Base-by-base conservation (phyloP, 2,329 filamentous ascomycete genomes). In the Decorospora gaudefroyi region DNA sequence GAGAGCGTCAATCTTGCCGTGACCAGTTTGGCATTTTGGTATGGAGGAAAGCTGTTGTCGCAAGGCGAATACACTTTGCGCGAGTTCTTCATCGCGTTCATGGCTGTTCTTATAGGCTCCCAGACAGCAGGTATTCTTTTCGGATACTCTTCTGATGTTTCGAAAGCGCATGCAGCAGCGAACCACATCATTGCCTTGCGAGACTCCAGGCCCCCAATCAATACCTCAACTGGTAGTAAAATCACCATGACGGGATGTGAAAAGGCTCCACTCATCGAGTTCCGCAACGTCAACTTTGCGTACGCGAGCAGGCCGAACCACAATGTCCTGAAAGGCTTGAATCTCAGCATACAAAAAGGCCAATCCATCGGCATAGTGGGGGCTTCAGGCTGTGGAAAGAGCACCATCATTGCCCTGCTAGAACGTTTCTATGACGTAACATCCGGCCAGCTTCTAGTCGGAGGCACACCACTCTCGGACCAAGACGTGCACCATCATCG, bases 291-390 rank as follows among this genome's bases (percentile, higher is more conserved):
- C 62, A 90, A 87, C 69, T 90, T 96, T 70, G 91, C 95, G 60
- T 96, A 97, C 62, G 91, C 92, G 8, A 9, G 7, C 3, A 95
- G 90, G 3, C 83, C 92, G 0, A 88, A 96, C 61, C 89, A 95
- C 4, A 81, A 84, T 2, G 88, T 96, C 37, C 92, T 96, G 6
- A 62, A 57, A 38, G 67, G 72, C 42, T 73, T 81, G 33, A 78
- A 76, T n/a, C 19, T 67, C 3, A 52, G 59, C 11, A 65, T 65
- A 36, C 60, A 71, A 41, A 83, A 81, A 59, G 85, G 84, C 4
- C 15, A 30, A 16, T 30, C 8, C n/a, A 15, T 15, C 13, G 27
- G 12, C 4, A 7, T 30, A 3, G 27, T 30, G 7, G 27, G 27
- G 3, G 27, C 27, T 16, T 30, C 27, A 3, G 27, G 27, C 4